A percentile compares a stretch with the other conserved stretches of the same genome.
These are phyloP conservation scores for Parasarocladium wereldwijsianum DNA, from an alignment of 2,329 filamentous ascomycete species.

Conservation along the genomic window DNA sequence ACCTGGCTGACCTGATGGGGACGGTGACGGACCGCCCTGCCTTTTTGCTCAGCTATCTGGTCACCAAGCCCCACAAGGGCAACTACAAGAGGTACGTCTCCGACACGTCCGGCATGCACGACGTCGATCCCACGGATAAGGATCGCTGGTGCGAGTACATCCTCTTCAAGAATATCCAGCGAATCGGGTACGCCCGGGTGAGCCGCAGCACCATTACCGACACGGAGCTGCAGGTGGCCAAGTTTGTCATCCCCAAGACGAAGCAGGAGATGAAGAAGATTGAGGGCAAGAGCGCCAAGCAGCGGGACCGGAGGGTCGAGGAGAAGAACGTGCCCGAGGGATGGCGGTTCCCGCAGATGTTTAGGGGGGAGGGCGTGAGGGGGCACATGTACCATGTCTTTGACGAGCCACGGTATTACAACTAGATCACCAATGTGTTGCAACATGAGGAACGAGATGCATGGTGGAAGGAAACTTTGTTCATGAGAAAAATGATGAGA, in stretches of 20 bases:
- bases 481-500: slow-evolving; percentile 1
- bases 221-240: slow-evolving; percentile 91
- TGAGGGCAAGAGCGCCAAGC: slow-evolving; percentile 29
- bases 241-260: slow-evolving; percentile 66
- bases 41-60: slow-evolving; percentile 80
- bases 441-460: no score
- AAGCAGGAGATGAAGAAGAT: slow-evolving; percentile 37
- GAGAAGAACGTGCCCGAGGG: slow-evolving; percentile 66
- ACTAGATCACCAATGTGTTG: slow-evolving; percentile 10
- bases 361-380: slow-evolving; percentile 72
- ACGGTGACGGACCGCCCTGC: slow-evolving; percentile 63
- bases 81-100: slow-evolving; percentile 97
- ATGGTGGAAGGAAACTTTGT: no score
- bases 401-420: slow-evolving; percentile 68
- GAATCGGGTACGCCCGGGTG: slow-evolving; percentile 80
- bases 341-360: slow-evolving; percentile 70
- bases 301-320: slow-evolving; percentile 41
- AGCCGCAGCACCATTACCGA: slow-evolving; percentile 87
- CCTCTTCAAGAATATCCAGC: slow-evolving; percentile 74
- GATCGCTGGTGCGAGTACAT: slow-evolving; percentile 99
- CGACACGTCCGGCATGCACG: slow-evolving; percentile 75
- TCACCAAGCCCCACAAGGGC: slow-evolving; percentile 76
- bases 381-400: slow-evolving; percentile 94
- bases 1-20: slow-evolving; percentile 80
- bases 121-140: slow-evolving; percentile 87